A percentile compares a stretch with the other conserved stretches of the same genome.
Evolutionary conservation across 768 basidiomycete genomes (phyloP).

Genomic region (Leccinellum luteum): DNA sequence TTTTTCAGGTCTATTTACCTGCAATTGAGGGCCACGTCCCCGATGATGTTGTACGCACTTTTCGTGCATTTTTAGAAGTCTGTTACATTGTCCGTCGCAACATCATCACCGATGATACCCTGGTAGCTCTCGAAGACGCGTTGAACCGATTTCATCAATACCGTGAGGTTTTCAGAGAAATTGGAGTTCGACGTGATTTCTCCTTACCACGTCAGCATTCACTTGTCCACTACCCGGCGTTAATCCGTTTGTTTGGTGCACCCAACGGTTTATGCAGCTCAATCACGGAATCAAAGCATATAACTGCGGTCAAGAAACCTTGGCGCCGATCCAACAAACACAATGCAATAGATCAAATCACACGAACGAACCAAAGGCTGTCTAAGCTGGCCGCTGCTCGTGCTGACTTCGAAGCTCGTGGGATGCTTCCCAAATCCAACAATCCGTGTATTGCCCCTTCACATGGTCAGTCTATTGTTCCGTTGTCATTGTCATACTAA

Average conservation of each 20-base stretch:
- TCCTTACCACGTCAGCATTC: neutral
- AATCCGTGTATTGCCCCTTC: neutral
- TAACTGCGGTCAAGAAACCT: slow-evolving; percentile 35
- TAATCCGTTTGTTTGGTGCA: slow-evolving; percentile 28
- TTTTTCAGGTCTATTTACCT: neutral
- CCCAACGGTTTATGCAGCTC: slow-evolving; percentile 37
- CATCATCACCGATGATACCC: neutral
- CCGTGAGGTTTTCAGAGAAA: neutral
- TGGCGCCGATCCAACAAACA: neutral
- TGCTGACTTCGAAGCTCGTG: neutral
- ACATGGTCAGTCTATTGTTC: too few relatives aligned
- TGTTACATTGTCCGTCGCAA: neutral
- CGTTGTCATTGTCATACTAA: neutral
- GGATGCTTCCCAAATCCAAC: neutral
- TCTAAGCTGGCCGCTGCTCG: neutral
- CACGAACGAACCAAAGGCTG: neutral
- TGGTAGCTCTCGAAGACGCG: neutral
- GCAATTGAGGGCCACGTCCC: neutral
- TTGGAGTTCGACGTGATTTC: neutral
- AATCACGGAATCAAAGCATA: slow-evolving; percentile 36
- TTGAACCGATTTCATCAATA: neutral
- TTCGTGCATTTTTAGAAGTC: neutral
- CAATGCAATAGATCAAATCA: neutral
- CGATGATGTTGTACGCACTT: neutral
- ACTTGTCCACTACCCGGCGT: slow-evolving; percentile 8